A percentile compares a stretch with the other conserved stretches of the same genome.
phyloP scores from a whole-genome alignment of 1,284 basidiomycete species.

The Heterobasidion parviporum region DNA sequence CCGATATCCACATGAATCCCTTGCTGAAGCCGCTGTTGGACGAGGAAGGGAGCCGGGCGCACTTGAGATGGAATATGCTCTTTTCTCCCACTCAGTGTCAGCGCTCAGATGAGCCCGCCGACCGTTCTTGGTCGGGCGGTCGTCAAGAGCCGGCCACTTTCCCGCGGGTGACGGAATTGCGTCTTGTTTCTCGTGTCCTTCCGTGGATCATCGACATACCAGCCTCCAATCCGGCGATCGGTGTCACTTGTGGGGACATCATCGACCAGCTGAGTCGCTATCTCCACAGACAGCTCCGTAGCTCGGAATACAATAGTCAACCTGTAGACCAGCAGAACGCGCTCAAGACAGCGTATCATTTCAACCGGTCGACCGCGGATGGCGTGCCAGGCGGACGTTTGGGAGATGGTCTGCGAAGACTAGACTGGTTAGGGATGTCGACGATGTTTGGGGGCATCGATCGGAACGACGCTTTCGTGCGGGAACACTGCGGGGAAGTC shows the following conservation, averaged over 20 bases:
- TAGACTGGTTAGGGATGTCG: constrained; percentile 53
- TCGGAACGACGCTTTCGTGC: constrained; percentile 31
- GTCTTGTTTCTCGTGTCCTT: constrained; percentile 40
- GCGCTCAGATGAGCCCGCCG: constrained; percentile 46
- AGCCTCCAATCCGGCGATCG: constrained; percentile 40
- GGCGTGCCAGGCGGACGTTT: constrained; percentile 62
- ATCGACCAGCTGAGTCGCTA: constrained; percentile 47
- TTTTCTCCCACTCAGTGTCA: constrained; percentile 53
- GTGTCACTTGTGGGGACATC: constrained; percentile 68
- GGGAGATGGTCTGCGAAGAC: constrained; percentile 47
- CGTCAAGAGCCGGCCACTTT: constrained; percentile 67
- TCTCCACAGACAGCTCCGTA: constrained; percentile 41
- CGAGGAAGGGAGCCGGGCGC: constrained; percentile 27
- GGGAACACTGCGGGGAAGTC: constrained; percentile 32
- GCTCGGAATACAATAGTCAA: constrained; percentile 41
- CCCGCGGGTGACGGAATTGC: constrained; percentile 50
- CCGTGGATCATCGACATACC: constrained; percentile 53
- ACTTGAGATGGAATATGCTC: constrained; percentile 70
- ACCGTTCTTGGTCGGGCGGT: constrained; percentile 61
- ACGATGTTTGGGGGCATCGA: constrained; percentile 57
- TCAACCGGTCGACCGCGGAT: constrained; percentile 53
- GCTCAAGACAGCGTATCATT: constrained; percentile 43
- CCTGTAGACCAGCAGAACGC: constrained; percentile 24
- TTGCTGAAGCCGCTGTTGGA: constrained; percentile 45
- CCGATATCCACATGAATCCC: constrained; percentile 47